A percentile compares a stretch with the other conserved stretches of the same genome.
These are phyloP conservation scores for Ploettnerulaceae sp. DNA, from an alignment of 2,329 filamentous ascomycete species.

Conservation along the genomic window DNA sequence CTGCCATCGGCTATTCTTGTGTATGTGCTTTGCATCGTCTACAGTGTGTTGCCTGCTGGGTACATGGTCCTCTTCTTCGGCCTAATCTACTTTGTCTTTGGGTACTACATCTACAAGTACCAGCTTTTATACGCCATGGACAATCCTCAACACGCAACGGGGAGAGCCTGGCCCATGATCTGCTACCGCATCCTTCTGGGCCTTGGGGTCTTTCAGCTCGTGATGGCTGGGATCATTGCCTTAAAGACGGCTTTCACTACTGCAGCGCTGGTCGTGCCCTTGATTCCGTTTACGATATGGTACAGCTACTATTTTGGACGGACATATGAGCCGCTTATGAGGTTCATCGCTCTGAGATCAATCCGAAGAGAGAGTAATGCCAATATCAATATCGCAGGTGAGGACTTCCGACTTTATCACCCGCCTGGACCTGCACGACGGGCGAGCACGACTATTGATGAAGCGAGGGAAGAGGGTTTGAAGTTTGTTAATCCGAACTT, in stretches of 20 bases:
- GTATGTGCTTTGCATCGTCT: conserved; percentile 93
- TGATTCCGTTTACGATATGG: conserved; percentile 79
- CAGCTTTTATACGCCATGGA: conserved; percentile 98
- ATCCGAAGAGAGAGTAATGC: conserved; percentile 62
- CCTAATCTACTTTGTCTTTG: conserved; percentile 74
- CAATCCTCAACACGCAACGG: conserved; percentile 89
- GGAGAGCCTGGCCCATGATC: conserved; percentile 93
- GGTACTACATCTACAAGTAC: conserved; percentile 92
- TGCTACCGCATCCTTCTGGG: conserved; percentile 87
- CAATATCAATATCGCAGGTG: conserved; percentile 41
- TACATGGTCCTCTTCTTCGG: conserved; percentile 80
- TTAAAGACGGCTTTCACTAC: conserved; percentile 67
- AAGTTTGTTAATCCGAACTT: conserved; percentile 75
- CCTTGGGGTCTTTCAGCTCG: conserved; percentile 81
- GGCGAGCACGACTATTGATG: conserved; percentile 59
- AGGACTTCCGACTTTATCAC: conserved; percentile 29
- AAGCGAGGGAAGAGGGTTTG: conserved; percentile 64
- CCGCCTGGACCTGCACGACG: conserved; percentile 27
- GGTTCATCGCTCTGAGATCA: conserved; percentile 85
- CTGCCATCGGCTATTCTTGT: conserved; percentile 88
- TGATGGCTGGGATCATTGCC: conserved; percentile 83
- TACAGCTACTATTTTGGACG: conserved; percentile 77
- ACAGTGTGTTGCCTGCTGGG: conserved; percentile 77
- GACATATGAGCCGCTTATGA: conserved; percentile 83
- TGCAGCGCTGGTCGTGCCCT: conserved; percentile 67